Base-by-base conservation (phyloP, 2,329 filamentous ascomycete genomes). In the Purpureocillium takamizusanense region DNA sequence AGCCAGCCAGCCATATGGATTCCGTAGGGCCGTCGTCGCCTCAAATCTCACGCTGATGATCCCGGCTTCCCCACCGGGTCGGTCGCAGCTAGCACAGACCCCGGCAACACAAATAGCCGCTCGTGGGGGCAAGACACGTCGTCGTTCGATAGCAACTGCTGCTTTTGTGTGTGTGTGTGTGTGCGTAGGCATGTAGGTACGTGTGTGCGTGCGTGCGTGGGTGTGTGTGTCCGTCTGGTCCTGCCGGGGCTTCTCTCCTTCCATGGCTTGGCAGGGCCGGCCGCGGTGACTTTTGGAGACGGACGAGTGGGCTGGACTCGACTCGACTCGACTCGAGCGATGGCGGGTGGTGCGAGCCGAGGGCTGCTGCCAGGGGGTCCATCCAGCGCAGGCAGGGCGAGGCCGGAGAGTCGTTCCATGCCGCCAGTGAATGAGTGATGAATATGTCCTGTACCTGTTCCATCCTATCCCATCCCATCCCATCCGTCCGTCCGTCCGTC, bases 31-130 rank as follows among this genome's bases (percentile, higher is more conserved):
- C 33, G 25, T 32, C 35, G 18, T 25, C 21, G 5, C 21, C n/a
- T n/a, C n/a, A n/a, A 25, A 25, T 25, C 21, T 25, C 21, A 25
- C 6, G n/a, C n/a, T 33, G 35, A 18, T 31, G 27, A 37, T 43
- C 40, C 33, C 36, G 13, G 36, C 35, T 35, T 14, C 46, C 42
- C 45, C 46, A 44, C 46, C 29, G 44, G 45, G 21, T 45, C 46
- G 42, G 45, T 42, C 43, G 39, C 41, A 36, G 39, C 38, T 39
- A 28, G 16, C 33, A 18, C 33, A 34, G 2, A 41, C 38, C 39
- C 39, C 16, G 33, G 42, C 34, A 42, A 35, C 16, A 38, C 34
- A 41, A 42, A 36, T 35, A 45, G 29, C 42, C 40, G 38, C 43
- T 41, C 31, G 37, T 36, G 35, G 31, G 38, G 35, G 31, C 7